Base-by-base conservation (phyloP, 169 alveolate species). In the Cryptosporidium xiaoi region DNA sequence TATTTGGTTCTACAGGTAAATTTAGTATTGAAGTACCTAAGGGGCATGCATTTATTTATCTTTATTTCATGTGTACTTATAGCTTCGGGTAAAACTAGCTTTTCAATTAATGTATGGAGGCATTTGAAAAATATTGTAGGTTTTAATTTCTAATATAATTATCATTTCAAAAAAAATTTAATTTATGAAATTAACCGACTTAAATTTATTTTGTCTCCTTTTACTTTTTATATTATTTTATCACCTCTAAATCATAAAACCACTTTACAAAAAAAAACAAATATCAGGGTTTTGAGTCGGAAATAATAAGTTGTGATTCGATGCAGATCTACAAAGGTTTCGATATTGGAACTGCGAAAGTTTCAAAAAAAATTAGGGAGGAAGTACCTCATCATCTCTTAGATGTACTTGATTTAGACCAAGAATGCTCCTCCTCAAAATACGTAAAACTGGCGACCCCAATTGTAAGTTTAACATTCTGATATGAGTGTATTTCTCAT, bases 1-100 rank as follows among this genome's bases (percentile, higher is more conserved):
- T 77, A 40, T 77, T 77, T 24, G 87, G 87, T 27, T 10, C 71
- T 34, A 77, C 87, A 77, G 87, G 87, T 77, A 77, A 34, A 77
- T 77, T 77, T 27, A 51, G 20, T 16, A 69, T 20, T 69, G n/a
- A 69, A 33, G 51, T 27, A 51, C 51, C 5, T 51, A 27, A 51
- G 51, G 51, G 1, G 8, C 7, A 20, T 29, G 6, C 33, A 27
- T 69, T 33, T 53, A 12, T 24, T 3, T 44, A 66, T 66, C 15
- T 56, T 55, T 2, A 16, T 51, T 29, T 69, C 16, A 31, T 18
- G 31, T 29, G 51, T n/a, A 51, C 8, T 33, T 77, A 6, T 62
- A 77, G 87, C 87, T 77, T 77, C 87, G 5, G 87, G 87, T 13
- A 77, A 77, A 77, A 77, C 77, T 36, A 68, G 71, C 27, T 34